Evolutionary conservation across 148 eudicot species (phyloP).

Genomic region (Chenopodium formosanum): DNA sequence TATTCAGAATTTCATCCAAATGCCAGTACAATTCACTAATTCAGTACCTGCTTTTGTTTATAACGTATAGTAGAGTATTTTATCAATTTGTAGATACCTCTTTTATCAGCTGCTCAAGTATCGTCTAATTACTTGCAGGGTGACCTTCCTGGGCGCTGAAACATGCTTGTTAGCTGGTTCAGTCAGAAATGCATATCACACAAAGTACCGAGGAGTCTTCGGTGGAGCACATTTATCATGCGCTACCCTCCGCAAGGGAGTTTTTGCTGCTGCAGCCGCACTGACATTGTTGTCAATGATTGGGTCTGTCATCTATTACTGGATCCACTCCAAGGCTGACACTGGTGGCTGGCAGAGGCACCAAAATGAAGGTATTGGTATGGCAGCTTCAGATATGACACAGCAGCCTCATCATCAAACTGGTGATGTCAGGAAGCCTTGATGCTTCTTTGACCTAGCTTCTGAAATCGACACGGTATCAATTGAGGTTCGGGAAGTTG

Average conservation of each 20-base stretch:
- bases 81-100: neutral
- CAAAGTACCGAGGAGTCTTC: constrained; percentile 65
- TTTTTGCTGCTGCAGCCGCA: constrained; percentile 90
- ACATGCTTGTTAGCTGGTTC: constrained; percentile 89
- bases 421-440: constrained; percentile 27
- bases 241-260: constrained; percentile 87
- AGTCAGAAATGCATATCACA: constrained; percentile 90
- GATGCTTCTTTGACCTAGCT: neutral
- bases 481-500: neutral
- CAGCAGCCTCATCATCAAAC: constrained; percentile 27
- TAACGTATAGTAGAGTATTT: neutral
- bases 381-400: constrained; percentile 46
- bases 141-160: constrained; percentile 86
- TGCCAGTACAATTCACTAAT: neutral
- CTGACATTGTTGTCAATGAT: constrained; percentile 67
- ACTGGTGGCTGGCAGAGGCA: constrained; percentile 94
- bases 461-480: neutral
- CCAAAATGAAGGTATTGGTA: constrained; percentile 75
- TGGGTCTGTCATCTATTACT: constrained; percentile 72
- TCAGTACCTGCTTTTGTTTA: neutral
- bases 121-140: constrained; percentile 45
- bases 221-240: constrained; percentile 55
- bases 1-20: neutral
- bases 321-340: constrained; percentile 82
- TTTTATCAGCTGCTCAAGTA: neutral